Evolutionary conservation across 306 rosid species (phyloP).

Genomic region (Prunus kanzakura): DNA sequence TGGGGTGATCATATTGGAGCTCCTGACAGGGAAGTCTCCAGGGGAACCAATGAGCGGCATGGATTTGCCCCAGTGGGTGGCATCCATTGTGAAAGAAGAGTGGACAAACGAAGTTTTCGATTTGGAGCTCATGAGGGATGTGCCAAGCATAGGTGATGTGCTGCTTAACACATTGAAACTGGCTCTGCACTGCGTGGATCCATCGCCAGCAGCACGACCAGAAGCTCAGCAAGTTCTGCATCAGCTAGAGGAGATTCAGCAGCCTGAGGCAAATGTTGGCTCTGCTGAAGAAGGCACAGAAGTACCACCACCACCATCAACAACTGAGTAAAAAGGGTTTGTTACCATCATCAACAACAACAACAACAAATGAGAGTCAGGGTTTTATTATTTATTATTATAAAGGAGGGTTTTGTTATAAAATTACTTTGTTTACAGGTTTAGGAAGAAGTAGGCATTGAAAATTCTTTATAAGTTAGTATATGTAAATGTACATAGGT

Average conservation of each 20-base stretch:
- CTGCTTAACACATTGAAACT: conserved; percentile 77
- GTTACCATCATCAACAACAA: too few relatives aligned
- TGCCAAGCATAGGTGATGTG: conserved; percentile 58
- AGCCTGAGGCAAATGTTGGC: conserved; percentile 47
- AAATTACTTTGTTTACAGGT: background rate
- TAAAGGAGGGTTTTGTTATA: background rate
- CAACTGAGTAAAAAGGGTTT: conserved; percentile 27
- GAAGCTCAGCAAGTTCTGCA: conserved; percentile 75
- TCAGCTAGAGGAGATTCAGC: conserved; percentile 70
- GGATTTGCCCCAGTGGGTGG: conserved; percentile 95
- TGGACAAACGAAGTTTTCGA: conserved; percentile 92
- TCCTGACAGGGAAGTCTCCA: conserved; percentile 77
- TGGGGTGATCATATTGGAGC: conserved; percentile 82
- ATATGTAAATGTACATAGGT: conserved; percentile 35
- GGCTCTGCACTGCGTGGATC: conserved; percentile 86
- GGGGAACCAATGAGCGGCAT: conserved; percentile 73
- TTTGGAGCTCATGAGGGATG: conserved; percentile 80
- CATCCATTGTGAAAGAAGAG: conserved; percentile 82
- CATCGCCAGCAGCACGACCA: conserved; percentile 74
- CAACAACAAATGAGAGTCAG: too few relatives aligned
- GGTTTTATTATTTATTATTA: background rate
- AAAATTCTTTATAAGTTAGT: conserved; percentile 30
- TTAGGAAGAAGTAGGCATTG: background rate
- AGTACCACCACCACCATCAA: conserved; percentile 21
- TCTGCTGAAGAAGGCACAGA: conserved; percentile 44